Evolutionary conservation across 2,329 filamentous ascomycete genomes (phyloP), one percentile per base, ranked within the genome.

Genomic region (Exserohilum turcica): DNA sequence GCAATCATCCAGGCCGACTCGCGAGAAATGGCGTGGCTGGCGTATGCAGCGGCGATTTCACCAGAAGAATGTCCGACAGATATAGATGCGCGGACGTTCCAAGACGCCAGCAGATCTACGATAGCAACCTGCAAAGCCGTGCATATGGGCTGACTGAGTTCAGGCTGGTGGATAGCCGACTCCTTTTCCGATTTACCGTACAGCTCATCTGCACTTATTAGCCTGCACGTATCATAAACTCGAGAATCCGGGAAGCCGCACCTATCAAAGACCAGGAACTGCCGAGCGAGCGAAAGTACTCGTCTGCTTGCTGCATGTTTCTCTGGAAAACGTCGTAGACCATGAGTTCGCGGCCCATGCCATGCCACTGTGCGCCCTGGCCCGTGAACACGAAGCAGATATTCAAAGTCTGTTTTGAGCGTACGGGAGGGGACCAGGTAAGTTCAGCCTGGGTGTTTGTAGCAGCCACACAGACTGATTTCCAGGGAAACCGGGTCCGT

Each of bases 31-130:
- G 48, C 48, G 8, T 53, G 55, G 6, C 48, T 54, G n/a, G 39
- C 52, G 45, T 72, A 72, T 2, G 69, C 71, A 10, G 70, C 71
- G 1, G 65, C 66, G 16, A 74, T 71, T 35, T 74, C 71, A 3
- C 71, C 71, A 19, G 56, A 62, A 8, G 71, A 74, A 48, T 74
- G 71, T 1, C 70, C 71, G 13, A 68, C 46, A n/a, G 61, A 60
- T 2, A 54, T 28, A 0, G 54, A 45, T 3, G 64, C 58, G 5
- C 27, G 7, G n/a, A 69, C 18, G 1, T 57, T 58, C 56, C 55
- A 60, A 1, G 54, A 54, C 4, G 13, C 16, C 10, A 69, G 45
- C 5, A 68, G 38, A 8, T 66, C 63, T 0, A 59, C 44, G 1
- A 66, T 39, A 3, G 64, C 66, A 1, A 69, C 33, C 28, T 69